phyloP scores from a whole-genome alignment of 306 rosid genomes.

The Quercus aquifolioides region DNA sequence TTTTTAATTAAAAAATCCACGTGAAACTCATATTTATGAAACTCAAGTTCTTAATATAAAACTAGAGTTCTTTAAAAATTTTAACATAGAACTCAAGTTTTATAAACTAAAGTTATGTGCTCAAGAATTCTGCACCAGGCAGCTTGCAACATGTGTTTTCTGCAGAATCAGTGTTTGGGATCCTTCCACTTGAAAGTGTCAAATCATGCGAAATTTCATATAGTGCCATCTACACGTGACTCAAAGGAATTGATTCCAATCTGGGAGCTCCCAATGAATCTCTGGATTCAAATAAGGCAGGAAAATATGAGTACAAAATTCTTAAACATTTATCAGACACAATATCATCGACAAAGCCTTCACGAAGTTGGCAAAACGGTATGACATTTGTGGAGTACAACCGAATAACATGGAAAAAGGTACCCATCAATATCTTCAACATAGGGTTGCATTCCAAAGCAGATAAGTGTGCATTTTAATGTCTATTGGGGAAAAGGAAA shows the following conservation, averaged over 20 bases:
- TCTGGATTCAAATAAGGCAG: conserved; percentile 39
- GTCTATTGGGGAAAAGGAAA: too few relatives aligned
- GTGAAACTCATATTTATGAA: conserved; percentile 8
- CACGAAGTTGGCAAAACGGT: background rate
- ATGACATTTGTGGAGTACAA: too few relatives aligned
- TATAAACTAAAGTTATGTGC: too few relatives aligned
- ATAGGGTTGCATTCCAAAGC: too few relatives aligned
- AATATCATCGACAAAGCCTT: background rate
- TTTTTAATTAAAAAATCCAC: too few relatives aligned
- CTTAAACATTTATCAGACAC: background rate
- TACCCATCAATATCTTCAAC: too few relatives aligned
- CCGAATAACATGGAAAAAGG: too few relatives aligned
- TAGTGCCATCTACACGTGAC: conserved; percentile 86
- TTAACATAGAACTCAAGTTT: too few relatives aligned
- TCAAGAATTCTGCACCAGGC: too few relatives aligned
- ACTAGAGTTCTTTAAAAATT: conserved; percentile 40
- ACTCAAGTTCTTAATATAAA: conserved; percentile 38
- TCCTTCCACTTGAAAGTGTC: conserved; percentile 59
- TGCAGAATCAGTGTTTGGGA: too few relatives aligned
- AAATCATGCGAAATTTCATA: conserved; percentile 83
- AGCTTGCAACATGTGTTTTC: too few relatives aligned
- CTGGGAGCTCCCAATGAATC: conserved; percentile 91
- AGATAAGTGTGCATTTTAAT: too few relatives aligned
- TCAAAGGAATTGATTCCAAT: conserved; percentile 72
- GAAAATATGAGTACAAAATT: background rate